Base-by-base conservation (phyloP, 306 rosid genomes). In the Senna tora region DNA sequence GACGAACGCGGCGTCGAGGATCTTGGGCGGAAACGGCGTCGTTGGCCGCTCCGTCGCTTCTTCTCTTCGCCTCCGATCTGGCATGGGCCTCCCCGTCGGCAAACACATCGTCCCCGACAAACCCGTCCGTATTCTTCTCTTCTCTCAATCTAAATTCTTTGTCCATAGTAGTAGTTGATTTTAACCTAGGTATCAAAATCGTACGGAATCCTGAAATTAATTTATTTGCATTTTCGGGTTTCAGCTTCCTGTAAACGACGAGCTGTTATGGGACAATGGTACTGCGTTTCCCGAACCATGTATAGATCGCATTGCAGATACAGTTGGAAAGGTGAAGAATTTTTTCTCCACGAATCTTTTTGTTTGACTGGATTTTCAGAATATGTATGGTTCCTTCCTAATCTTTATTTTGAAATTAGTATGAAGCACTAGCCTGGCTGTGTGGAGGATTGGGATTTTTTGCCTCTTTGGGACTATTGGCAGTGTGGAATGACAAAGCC, bases 371-470 rank as follows among this genome's bases (percentile, higher is more conserved):
- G 6, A 72, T 47, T 30, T 60, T 52, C 25, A 32, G 17, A 30
- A 1, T 34, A 4, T 13, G 12, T 9, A 15, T 72, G 1, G 14
- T 9, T 21, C 53, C 20, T 9, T 21, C 53, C 20, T n/a, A 5
- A 47, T 47, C 1, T 47, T 47, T 47, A 32, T 42, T 21, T 75
- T 59, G 28, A 38, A 28, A 62, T 3, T 75, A 90, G 96, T 93
- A 90, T 75, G 96, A 95, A 81, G 99, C 99, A 65, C 83, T 95
- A 85, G 97, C 88, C 10, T 95, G 99, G 99, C 82, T 94, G 5
- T 86, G 96, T 73, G 99, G 96, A 46, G 96, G 97, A 17, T 84
- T 94, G 77, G 49, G 99, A 8, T 91, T 56, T 74, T 91, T 91
- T 17, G 96, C 86, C 1, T 56, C 82, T 28, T 41, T 94, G 54